Percentiles rank a stretch among this genome's conserved stretches.
Conservation (phyloP, 129 eudicot genomes). For the sunflower (Helianthus annuus) region DNA sequence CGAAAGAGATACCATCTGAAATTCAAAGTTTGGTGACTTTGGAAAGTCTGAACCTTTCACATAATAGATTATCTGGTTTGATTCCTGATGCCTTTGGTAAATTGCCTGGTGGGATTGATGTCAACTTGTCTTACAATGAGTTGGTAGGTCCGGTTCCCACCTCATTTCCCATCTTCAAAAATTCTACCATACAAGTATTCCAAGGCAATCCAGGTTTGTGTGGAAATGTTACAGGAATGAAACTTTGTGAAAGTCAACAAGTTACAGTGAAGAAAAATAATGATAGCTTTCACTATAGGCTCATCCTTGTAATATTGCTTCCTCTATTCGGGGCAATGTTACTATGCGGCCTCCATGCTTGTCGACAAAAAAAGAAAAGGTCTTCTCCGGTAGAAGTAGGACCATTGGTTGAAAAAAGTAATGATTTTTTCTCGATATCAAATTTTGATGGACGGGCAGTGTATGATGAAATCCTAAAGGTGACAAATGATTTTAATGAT, state of each 20-base stretch:
- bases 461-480: constrained; percentile 5
- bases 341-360: too few species aligned
- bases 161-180: not conserved
- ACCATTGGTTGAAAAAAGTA: not conserved
- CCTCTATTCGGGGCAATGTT: too few species aligned
- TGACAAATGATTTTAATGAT: constrained; percentile 26
- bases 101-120: constrained; percentile 2
- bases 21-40: constrained; percentile 13
- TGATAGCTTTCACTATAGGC: too few species aligned
- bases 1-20: constrained; percentile 34
- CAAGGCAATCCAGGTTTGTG: too few species aligned
- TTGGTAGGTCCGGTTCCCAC: constrained; percentile 26
- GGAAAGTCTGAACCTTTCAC: constrained; percentile 29
- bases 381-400: too few species aligned
- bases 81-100: constrained; percentile 30
- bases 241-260: too few species aligned
- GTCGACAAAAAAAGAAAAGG: too few species aligned
- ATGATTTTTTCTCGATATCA: constrained; percentile 10
- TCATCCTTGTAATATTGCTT: too few species aligned
- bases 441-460: constrained; percentile 24
- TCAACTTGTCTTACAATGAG: constrained; percentile 30
- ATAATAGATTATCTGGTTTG: constrained; percentile 29
- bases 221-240: too few species aligned
- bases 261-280: too few species aligned
- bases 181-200: too few species aligned